phyloP scores from a whole-genome alignment of 2,329 filamentous ascomycete species.

The Aspergillus ochraceoroseus region DNA sequence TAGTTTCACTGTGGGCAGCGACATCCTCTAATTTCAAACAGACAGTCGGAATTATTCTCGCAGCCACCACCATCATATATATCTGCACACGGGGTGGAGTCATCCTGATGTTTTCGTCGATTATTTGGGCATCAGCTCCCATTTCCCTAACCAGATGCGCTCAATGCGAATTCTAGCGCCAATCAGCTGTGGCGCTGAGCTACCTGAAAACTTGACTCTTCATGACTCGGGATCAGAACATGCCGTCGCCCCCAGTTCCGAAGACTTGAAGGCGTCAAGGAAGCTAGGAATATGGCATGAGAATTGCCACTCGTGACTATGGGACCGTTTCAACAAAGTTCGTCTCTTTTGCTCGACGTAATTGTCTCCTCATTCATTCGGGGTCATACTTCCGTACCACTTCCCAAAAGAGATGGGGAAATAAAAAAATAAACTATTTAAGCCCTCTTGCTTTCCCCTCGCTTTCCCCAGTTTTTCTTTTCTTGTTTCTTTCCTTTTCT shows the following conservation, averaged over 20 bases:
- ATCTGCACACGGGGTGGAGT: too few species aligned
- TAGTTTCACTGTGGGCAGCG: too few species aligned
- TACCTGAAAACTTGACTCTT: too few species aligned
- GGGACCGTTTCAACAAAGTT: background rate
- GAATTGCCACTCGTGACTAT: background rate
- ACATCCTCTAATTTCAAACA: too few species aligned
- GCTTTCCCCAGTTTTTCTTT: slow-evolving; percentile 4
- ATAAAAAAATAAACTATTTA: slow-evolving; percentile 2
- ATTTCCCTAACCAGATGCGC: background rate
- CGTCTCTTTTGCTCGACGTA: background rate
- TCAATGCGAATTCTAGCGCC: background rate
- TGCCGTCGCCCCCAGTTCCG: too few species aligned
- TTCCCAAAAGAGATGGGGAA: background rate
- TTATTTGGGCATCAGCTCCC: background rate
- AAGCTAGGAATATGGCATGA: background rate
- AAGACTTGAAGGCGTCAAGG: too few species aligned
- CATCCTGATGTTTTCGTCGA: slow-evolving; percentile 1
- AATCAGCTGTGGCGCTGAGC: background rate
- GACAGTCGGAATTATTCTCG: too few species aligned
- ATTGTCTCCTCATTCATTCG: background rate
- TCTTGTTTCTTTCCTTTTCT: slow-evolving; percentile 3
- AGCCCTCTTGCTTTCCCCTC: slow-evolving; percentile 1
- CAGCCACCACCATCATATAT: background rate
- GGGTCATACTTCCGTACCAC: background rate
- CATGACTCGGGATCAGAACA: too few species aligned